Conservation (phyloP, 1,139 yeast genomes). For the Debaryomycetaceae sp. region DNA sequence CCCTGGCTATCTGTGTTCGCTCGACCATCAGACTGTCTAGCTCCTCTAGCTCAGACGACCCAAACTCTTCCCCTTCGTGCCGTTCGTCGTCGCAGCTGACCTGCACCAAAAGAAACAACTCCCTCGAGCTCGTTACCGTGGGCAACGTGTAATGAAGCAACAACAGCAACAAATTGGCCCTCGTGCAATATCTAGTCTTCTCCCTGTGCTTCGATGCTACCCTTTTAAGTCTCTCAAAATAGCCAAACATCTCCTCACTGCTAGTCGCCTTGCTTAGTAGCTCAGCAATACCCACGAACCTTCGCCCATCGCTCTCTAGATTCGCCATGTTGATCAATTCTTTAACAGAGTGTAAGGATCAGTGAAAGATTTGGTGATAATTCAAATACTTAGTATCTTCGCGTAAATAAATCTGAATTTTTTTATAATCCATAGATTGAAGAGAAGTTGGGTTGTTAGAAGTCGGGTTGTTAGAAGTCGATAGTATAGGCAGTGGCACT, state of each 20-base stretch:
- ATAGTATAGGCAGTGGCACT: too few relatives aligned
- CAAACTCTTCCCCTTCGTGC: neutral
- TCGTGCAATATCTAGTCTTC: slow-evolving; percentile 1
- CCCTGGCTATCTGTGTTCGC: slow-evolving; percentile 6
- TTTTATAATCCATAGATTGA: too few relatives aligned
- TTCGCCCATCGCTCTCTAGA: neutral
- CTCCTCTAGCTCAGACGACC: neutral
- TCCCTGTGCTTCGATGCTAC: neutral
- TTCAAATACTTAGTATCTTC: too few relatives aligned
- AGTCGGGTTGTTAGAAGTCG: too few relatives aligned
- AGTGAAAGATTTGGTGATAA: too few relatives aligned
- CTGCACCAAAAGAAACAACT: neutral
- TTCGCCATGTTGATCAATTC: neutral
- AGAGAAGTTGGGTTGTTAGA: too few relatives aligned
- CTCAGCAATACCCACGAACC: neutral
- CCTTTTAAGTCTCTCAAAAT: neutral
- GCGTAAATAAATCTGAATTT: too few relatives aligned
- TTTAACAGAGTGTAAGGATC: too few relatives aligned
- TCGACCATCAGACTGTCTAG: neutral
- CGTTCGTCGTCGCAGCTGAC: neutral
- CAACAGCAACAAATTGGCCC: slow-evolving; percentile 8
- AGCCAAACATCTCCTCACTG: neutral
- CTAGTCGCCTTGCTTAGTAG: neutral
- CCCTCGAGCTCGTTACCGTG: neutral
- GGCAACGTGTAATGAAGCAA: slow-evolving; percentile 11